phyloP scores from a whole-genome alignment of 1,284 basidiomycete species.

The Ustanciosporium gigantosporum region DNA sequence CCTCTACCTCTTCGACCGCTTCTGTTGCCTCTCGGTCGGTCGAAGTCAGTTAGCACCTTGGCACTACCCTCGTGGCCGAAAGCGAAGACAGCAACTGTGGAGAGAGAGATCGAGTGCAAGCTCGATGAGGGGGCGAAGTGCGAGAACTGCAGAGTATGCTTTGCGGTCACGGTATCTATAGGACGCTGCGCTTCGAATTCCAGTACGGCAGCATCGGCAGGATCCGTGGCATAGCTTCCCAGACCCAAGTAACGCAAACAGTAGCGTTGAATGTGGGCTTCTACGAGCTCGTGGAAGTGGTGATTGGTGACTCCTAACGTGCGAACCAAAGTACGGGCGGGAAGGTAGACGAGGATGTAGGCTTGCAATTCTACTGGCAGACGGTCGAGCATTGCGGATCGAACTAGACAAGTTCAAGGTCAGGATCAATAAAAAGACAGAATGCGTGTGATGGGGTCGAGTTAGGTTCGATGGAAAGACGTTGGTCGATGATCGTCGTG shows the following conservation, averaged over 20 bases:
- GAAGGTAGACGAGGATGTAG: conserved; percentile 38
- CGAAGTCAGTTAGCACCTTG: conserved; percentile 10
- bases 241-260: conserved; percentile 23
- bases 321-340: conserved; percentile 18
- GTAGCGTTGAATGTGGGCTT: conserved; percentile 35
- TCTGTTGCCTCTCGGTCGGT: conserved; percentile 5
- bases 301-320: conserved; percentile 33
- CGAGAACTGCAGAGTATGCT: conserved; percentile 41
- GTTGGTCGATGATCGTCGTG: no score
- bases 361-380: conserved; percentile 41
- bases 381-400: conserved; percentile 13
- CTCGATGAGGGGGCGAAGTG: conserved; percentile 26
- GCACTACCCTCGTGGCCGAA: conserved; percentile 14
- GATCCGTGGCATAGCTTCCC: conserved; percentile 5
- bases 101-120: conserved; percentile 4
- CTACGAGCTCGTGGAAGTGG: conserved; percentile 36
- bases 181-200: conserved; percentile 50
- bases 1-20: conserved; percentile 8
- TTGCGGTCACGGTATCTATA: conserved; percentile 50
- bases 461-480: no score
- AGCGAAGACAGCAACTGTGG: conserved; percentile 15
- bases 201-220: conserved; percentile 11
- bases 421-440: no score
- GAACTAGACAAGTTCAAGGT: no score
- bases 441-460: no score